Percentiles rank a stretch among this genome's conserved stretches.
phyloP scores from a whole-genome alignment of 2,329 filamentous ascomycete species.

The Ilyonectria robusta region DNA sequence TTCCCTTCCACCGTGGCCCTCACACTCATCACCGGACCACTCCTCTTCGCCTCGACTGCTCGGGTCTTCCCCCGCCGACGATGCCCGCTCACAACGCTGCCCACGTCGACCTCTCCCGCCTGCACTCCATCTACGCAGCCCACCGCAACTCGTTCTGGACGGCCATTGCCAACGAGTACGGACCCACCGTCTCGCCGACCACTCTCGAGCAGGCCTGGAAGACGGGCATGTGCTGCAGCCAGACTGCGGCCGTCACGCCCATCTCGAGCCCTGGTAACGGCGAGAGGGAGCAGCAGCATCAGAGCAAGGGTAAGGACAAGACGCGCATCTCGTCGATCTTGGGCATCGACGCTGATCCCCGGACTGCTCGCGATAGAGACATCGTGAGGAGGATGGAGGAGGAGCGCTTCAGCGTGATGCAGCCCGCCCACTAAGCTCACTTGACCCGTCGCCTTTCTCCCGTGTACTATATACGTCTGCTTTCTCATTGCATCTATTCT shows the following conservation, averaged over 20 bases:
- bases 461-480: background rate
- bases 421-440: slow-evolving; percentile 41
- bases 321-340: slow-evolving; percentile 75
- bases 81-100: slow-evolving; percentile 52
- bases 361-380: slow-evolving; percentile 71
- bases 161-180: slow-evolving; percentile 80
- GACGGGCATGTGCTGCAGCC: slow-evolving; percentile 60
- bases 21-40: slow-evolving; percentile 54
- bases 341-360: slow-evolving; percentile 71
- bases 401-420: slow-evolving; percentile 57
- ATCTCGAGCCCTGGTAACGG: slow-evolving; percentile 64
- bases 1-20: slow-evolving; percentile 51
- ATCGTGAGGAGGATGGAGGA: slow-evolving; percentile 70
- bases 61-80: slow-evolving; percentile 57
- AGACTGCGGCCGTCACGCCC: slow-evolving; percentile 65
- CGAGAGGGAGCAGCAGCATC: slow-evolving; percentile 55
- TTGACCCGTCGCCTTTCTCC: too few species aligned
- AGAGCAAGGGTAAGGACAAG: slow-evolving; percentile 63
- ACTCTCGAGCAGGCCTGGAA: slow-evolving; percentile 81
- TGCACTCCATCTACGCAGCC: slow-evolving; percentile 78
- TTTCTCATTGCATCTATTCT: slow-evolving; percentile 16
- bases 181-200: slow-evolving; percentile 71
- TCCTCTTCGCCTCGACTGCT: slow-evolving; percentile 73
- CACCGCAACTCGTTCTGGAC: slow-evolving; percentile 83
- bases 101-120: slow-evolving; percentile 74